Evolutionary conservation across 2,329 filamentous ascomycete genomes (phyloP), one percentile per base, ranked within the genome.

Genomic region (Aureobasidium uvarum): DNA sequence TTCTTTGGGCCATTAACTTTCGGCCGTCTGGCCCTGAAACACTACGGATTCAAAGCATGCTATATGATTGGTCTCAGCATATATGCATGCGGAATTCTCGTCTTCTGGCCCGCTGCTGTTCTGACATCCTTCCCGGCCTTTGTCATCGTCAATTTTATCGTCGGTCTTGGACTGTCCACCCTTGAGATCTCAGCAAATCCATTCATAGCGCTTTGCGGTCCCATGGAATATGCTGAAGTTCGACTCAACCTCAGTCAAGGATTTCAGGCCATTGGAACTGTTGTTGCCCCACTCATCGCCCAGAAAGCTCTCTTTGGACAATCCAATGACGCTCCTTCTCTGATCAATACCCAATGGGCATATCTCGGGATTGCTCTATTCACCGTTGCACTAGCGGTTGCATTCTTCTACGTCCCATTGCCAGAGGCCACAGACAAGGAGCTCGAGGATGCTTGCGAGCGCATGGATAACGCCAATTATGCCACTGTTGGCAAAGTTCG

Each of bases 1-100:
- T 81, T 91, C 64, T 79, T 90, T 31, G 89, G 88, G 0, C 88
- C 90, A 0, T 74, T 91, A 5, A 81, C 89, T 1, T 85, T 91
- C 14, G 90, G 89, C 2, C 79, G 81, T 3, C 74, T 81, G 7
- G 79, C 86, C 1, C 77, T 88, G 56, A 83, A 83, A 66, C 77
- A 78, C 48, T 86, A 83, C 80, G 85, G 86, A 0, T 88, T 88
- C 79, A 87, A 86, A 69, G 79, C 83, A 11, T 85, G 84, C 46
- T 87, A 85, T 70, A 85, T 85, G 60, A 80, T 84, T 5, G 85
- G 85, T 0, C 77, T 88, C 0, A 80, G 79, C 62, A 81, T 87
- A n/a, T 88, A 87, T 70, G 84, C 83, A n/a, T 84, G 82, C 66
- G 85, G 85, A 3, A 81, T 83, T 0, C 74, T 88, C 13, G 78